These are phyloP conservation scores for Paramecium tetraurelia DNA, from an alignment of 73 alveolate genomes.

Conservation along the genomic window DNA sequence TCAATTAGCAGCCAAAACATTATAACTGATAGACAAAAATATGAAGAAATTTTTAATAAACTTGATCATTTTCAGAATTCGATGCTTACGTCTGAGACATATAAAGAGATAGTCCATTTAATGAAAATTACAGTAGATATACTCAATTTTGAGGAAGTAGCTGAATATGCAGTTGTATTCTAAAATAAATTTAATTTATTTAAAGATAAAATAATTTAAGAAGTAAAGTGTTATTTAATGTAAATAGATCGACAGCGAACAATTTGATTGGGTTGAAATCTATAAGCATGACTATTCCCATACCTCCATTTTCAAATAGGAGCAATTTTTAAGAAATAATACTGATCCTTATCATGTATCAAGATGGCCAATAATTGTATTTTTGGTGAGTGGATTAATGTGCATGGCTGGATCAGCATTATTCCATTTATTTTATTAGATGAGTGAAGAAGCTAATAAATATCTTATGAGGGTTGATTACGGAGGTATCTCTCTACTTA, in stretches of 20 bases:
- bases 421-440: constrained; percentile 78
- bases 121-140: background rate
- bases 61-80: background rate
- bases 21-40: background rate
- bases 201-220: background rate
- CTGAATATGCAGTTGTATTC: background rate
- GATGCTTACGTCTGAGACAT: background rate
- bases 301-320: constrained; percentile 3
- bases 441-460: constrained; percentile 63
- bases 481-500: constrained; percentile 91
- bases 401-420: constrained; percentile 82
- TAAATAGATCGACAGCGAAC: constrained; percentile 55
- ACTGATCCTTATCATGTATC: constrained; percentile 50
- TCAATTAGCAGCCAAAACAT: background rate
- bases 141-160: background rate
- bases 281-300: constrained; percentile 51
- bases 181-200: background rate
- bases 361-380: constrained; percentile 86
- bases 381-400: constrained; percentile 79
- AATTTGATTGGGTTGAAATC: constrained; percentile 66
- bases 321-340: background rate
- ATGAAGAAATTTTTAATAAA: background rate
- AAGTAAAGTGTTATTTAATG: background rate
- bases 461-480: constrained; percentile 88
- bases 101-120: constrained; percentile 8